Conservation (phyloP, 805 yeast species). For the Lipomyces oligophaga region DNA sequence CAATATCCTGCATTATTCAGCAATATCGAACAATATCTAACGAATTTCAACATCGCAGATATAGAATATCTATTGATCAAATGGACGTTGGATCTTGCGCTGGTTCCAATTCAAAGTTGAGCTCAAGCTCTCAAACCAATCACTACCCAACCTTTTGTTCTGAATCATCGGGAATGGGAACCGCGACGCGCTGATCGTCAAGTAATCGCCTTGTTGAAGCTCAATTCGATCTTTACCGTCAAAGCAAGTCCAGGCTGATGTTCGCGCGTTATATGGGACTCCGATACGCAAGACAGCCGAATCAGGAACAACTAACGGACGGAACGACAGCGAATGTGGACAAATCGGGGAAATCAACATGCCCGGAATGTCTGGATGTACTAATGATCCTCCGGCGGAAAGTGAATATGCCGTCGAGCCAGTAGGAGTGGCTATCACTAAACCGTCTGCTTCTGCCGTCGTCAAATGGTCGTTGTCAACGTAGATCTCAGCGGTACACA, state of each 20-base stretch:
- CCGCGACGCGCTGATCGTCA: constrained; percentile 77
- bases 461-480: constrained; percentile 51
- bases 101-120: constrained; percentile 90
- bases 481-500: constrained; percentile 50
- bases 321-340: constrained; percentile 88
- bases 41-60: too few species aligned
- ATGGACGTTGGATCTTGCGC: constrained; percentile 58
- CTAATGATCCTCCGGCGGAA: constrained; percentile 92
- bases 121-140: constrained; percentile 78
- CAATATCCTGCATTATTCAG: too few species aligned
- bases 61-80: too few species aligned
- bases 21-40: too few species aligned
- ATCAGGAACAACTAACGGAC: constrained; percentile 90
- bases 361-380: constrained; percentile 91
- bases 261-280: constrained; percentile 71
- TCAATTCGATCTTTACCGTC: constrained; percentile 90
- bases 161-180: constrained; percentile 92
- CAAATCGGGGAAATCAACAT: constrained; percentile 93
- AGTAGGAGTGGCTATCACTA: constrained; percentile 62
- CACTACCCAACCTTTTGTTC: constrained; percentile 54
- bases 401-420: constrained; percentile 92
- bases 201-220: constrained; percentile 74
- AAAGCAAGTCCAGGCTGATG: constrained; percentile 95
- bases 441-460: constrained; percentile 64
- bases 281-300: constrained; percentile 77